Evolutionary conservation across 352 stramenopile genomes (phyloP), one percentile per base, ranked within the genome.

Genomic region (Aphanomyces euteiches): DNA sequence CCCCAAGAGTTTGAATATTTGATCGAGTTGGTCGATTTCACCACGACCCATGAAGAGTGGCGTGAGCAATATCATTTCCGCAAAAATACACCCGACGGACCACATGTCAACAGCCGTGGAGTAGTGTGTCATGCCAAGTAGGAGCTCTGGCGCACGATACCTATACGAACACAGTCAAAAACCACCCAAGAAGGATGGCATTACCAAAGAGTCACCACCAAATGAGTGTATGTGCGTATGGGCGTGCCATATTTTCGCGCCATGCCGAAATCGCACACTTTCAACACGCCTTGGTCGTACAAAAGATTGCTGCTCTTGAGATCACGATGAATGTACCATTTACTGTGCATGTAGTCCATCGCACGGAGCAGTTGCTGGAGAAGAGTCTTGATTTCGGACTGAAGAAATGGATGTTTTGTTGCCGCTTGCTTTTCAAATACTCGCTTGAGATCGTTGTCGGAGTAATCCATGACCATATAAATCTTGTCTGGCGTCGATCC

Each of bases 231-330:
- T 4, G 71, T 74, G 36, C 82, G 75, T 47, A 95, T 79, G 0
- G 88, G 87, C 12, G 83, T 89, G 47, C 85, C 86, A 56, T 92
- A 94, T 65, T 93, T 92, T 19, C 89, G 77, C 17, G 85, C 83
- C 21, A 95, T 79, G 3, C 89, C 89, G 75, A 96, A 96, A 67
- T 96, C 89, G 69, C 88, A 94, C 6, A 96, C 79, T 58, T 93
- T 94, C 21, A 96, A 76, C 6, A 83, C 50, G 2, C 86, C 89
- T 70, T 88, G 84, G 74, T 96, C 92, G 66, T 99, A 98, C 5
- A 99, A 77, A 74, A 99, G 83, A 72, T 99, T 99, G 67, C 80
- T 96, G n/a, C 96, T 98, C 83, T 99, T 99, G 69, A 99, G 84
- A 73, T 99, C 97, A 15, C 97, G 90, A 76, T 99, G 97, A 39